A percentile compares a stretch with the other conserved stretches of the same genome.
Conservation (phyloP, 2,329 filamentous ascomycete genomes). For the Paradendryphiella salina region DNA sequence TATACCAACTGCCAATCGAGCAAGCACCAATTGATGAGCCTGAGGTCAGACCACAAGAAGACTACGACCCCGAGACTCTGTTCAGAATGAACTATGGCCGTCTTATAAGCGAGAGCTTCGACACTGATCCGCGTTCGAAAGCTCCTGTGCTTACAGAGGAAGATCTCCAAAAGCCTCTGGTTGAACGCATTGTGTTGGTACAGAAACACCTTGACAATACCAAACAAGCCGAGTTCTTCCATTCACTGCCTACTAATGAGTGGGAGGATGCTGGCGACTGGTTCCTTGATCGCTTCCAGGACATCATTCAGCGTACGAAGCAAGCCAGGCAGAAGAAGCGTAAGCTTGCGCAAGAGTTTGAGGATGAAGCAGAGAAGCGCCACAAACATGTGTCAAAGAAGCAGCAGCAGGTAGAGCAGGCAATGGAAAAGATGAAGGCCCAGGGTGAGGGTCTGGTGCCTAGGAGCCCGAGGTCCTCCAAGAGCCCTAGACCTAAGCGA, state of each 20-base stretch:
- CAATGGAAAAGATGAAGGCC: slow-evolving; percentile 58
- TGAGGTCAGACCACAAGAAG: slow-evolving; percentile 28
- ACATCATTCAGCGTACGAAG: slow-evolving; percentile 57
- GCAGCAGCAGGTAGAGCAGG: slow-evolving; percentile 53
- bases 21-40: slow-evolving; percentile 10
- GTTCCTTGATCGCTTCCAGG: slow-evolving; percentile 60
- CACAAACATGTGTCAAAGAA: slow-evolving; percentile 57
- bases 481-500: slow-evolving; percentile 22
- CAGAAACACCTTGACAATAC: slow-evolving; percentile 28
- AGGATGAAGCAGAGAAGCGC: slow-evolving; percentile 59
- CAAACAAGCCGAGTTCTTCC: slow-evolving; percentile 56
- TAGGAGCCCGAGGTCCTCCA: slow-evolving; percentile 45
- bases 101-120: slow-evolving; percentile 57
- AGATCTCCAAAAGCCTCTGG: slow-evolving; percentile 32
- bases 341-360: slow-evolving; percentile 57
- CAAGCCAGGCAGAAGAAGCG: slow-evolving; percentile 58
- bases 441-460: slow-evolving; percentile 58
- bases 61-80: slow-evolving; percentile 54
- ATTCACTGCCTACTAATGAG: slow-evolving; percentile 56
- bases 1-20: slow-evolving; percentile 13
- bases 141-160: slow-evolving; percentile 26
- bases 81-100: slow-evolving; percentile 53
- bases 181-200: slow-evolving; percentile 36
- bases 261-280: slow-evolving; percentile 67
- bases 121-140: slow-evolving; percentile 39